Conservation (phyloP, 2,329 filamentous ascomycete species). For the Aspergillus sp. region DNA sequence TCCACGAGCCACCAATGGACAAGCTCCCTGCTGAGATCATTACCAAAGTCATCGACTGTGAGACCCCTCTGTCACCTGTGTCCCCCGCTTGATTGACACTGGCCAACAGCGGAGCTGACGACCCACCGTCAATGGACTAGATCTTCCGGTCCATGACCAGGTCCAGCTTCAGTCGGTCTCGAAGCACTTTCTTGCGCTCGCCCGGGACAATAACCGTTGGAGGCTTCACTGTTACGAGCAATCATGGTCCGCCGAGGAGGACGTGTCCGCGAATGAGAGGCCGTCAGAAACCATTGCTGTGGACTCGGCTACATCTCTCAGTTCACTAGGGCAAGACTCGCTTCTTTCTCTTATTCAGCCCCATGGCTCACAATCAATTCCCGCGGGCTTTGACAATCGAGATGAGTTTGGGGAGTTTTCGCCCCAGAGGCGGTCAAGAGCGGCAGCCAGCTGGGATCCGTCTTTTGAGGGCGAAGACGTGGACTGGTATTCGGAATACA, state of each 20-base stretch:
- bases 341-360: slow-evolving; percentile 28
- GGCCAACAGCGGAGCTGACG: slow-evolving; percentile 8
- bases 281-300: slow-evolving; percentile 42
- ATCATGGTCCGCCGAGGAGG: slow-evolving; percentile 55
- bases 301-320: slow-evolving; percentile 22
- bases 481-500: slow-evolving; percentile 83
- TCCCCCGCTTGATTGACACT: slow-evolving; percentile 6
- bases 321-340: slow-evolving; percentile 22
- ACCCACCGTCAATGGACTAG: slow-evolving; percentile 31
- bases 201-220: slow-evolving; percentile 70
- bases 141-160: slow-evolving; percentile 55
- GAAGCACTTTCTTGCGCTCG: slow-evolving; percentile 54
- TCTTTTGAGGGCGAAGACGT: slow-evolving; percentile 61
- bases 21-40: slow-evolving; percentile 56
- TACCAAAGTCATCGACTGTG: slow-evolving; percentile 54
- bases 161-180: slow-evolving; percentile 62
- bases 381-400: slow-evolving; percentile 1
- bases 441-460: slow-evolving; percentile 68
- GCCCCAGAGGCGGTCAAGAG: slow-evolving; percentile 20
- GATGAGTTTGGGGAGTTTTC: slow-evolving; percentile 9
- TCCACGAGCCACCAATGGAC: slow-evolving; percentile 33
- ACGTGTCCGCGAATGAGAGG: slow-evolving; percentile 11
- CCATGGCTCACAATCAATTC: slow-evolving; percentile 3
- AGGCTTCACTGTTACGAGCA: slow-evolving; percentile 62
- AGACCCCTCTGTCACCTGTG: slow-evolving; percentile 21